phyloP scores from a whole-genome alignment of 1,139 yeast species.

The Hanseniaspora uvarum region DNA sequence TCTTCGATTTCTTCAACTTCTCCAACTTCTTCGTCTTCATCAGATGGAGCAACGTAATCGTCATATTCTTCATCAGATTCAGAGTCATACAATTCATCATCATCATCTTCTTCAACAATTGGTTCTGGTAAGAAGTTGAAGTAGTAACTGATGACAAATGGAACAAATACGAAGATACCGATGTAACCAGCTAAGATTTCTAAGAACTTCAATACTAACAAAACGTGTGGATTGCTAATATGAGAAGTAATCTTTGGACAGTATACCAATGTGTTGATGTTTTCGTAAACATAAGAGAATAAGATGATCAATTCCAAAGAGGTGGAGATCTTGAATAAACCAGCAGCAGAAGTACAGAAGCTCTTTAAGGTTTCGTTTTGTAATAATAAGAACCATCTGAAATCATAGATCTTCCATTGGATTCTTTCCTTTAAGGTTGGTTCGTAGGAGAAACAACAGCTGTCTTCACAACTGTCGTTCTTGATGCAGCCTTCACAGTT shows the following conservation, averaged over 20 bases:
- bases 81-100: slow-evolving; percentile 17
- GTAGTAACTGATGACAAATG: slow-evolving; percentile 13
- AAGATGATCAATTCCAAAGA: slow-evolving; percentile 2
- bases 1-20: slow-evolving; percentile 19
- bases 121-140: slow-evolving; percentile 17
- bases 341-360: slow-evolving; percentile 12
- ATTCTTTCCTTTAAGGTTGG: slow-evolving; percentile 13
- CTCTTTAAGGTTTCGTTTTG: slow-evolving; percentile 8
- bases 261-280: background rate
- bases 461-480: slow-evolving; percentile 2
- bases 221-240: background rate
- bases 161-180: slow-evolving; percentile 1
- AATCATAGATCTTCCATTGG: slow-evolving; percentile 16
- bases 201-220: background rate
- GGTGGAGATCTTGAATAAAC: slow-evolving; percentile 4
- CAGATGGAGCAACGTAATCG: slow-evolving; percentile 14
- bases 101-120: slow-evolving; percentile 21
- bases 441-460: slow-evolving; percentile 13
- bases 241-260: background rate
- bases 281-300: slow-evolving; percentile 4
- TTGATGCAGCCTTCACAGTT: background rate
- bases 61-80: slow-evolving; percentile 16
- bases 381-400: slow-evolving; percentile 12
- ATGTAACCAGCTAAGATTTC: slow-evolving; percentile 11
- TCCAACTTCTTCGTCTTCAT: slow-evolving; percentile 17